Conservation (phyloP, 371 early-diverging fungal species). For the Mucor velutinosus region DNA sequence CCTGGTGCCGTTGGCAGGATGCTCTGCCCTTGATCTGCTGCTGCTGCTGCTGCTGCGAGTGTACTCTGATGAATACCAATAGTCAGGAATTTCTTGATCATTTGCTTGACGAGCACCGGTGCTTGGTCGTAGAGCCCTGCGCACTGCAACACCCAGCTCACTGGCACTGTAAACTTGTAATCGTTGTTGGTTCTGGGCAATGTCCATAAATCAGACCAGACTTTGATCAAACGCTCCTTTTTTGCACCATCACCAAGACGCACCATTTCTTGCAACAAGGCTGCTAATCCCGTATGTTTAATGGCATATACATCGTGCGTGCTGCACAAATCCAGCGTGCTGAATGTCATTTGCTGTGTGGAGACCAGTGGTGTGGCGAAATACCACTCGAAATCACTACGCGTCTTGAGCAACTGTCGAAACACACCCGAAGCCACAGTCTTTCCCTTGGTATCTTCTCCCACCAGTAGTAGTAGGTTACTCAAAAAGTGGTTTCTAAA, state of each 20-base stretch:
- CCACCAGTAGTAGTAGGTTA: constrained; percentile 24
- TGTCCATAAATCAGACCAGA: constrained; percentile 37
- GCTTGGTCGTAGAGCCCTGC: constrained; percentile 46
- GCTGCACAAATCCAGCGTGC: constrained; percentile 20
- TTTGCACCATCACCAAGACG: constrained; percentile 25
- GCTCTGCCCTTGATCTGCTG: not conserved
- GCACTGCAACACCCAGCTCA: constrained; percentile 39
- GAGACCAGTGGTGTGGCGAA: constrained; percentile 28
- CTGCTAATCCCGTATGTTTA: constrained; percentile 30
- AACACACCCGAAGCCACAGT: constrained; percentile 33
- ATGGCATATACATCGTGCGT: constrained; percentile 31
- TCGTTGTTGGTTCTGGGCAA: not conserved
- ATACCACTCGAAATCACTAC: constrained; percentile 41
- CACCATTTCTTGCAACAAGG: constrained; percentile 37
- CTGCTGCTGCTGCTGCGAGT: not conserved
- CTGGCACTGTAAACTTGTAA: constrained; percentile 30
- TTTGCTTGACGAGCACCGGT: constrained; percentile 37
- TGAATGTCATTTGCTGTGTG: constrained; percentile 11
- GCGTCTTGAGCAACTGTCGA: constrained; percentile 33
- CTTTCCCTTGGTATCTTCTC: constrained; percentile 10
- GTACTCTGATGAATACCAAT: constrained; percentile 13
- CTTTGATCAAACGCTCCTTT: constrained; percentile 24
- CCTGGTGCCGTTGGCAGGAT: constrained; percentile 1
- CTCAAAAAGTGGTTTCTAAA: constrained; percentile 39
- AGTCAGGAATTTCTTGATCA: constrained; percentile 29